Evolutionary conservation across 176 grass and related monocot genomes (phyloP).

Genomic region (Sorghum bicolor): DNA sequence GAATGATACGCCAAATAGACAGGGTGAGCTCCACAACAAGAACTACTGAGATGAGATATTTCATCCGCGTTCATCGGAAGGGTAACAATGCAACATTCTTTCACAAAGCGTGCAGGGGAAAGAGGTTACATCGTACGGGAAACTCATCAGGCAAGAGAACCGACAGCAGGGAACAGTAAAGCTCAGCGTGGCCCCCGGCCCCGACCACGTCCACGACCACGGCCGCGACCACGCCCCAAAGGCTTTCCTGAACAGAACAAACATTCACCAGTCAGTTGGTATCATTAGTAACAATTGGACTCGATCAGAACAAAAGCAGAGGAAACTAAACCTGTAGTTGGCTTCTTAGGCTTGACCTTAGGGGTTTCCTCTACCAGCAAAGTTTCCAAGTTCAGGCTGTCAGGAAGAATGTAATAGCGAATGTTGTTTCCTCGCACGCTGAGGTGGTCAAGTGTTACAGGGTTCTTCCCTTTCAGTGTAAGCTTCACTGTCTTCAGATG

Average conservation of each 20-base stretch:
- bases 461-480: conserved; percentile 90
- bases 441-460: conserved; percentile 79
- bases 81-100: conserved; percentile 31
- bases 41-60: conserved; percentile 20
- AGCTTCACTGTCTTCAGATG: conserved; percentile 89
- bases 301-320: not conserved
- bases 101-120: not conserved
- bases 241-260: conserved; percentile 55
- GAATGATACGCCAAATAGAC: conserved; percentile 16
- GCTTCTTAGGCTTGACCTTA: conserved; percentile 84
- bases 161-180: not conserved
- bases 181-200: conserved; percentile 55
- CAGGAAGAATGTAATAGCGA: conserved; percentile 89
- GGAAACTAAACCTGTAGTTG: conserved; percentile 50
- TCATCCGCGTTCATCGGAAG: conserved; percentile 13
- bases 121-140: conserved; percentile 22
- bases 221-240: conserved; percentile 72
- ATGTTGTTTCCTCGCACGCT: conserved; percentile 95
- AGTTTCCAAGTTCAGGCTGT: conserved; percentile 91
- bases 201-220: conserved; percentile 74
- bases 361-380: conserved; percentile 89
- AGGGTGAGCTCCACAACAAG: conserved; percentile 26
- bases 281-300: not conserved
- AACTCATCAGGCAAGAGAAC: conserved; percentile 20
- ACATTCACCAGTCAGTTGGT: conserved; percentile 1